phyloP scores from a whole-genome alignment of 78 protist species.

The Dictyostelium citrinum region DNA sequence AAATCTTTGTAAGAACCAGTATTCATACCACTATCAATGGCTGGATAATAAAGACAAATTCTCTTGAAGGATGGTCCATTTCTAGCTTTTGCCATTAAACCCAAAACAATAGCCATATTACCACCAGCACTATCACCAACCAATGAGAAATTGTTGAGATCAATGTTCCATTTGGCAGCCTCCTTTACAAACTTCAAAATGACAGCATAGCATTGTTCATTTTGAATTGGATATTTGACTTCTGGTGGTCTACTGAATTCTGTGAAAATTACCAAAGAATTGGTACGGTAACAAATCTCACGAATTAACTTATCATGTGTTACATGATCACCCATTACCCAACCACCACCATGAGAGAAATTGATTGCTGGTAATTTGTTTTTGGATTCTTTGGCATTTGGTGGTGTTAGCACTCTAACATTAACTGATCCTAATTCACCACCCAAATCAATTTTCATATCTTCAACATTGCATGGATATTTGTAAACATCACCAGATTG shows the following conservation, averaged over 20 bases:
- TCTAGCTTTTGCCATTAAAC: background rate
- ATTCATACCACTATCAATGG: background rate
- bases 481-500: background rate
- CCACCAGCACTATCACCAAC: conserved; percentile 43
- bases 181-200: background rate
- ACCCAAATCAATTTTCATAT: background rate
- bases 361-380: background rate
- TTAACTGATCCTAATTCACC: background rate
- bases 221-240: background rate
- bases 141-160: background rate
- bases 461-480: background rate
- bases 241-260: background rate
- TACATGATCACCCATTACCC: background rate
- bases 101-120: background rate
- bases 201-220: background rate
- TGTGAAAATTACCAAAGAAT: background rate
- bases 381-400: background rate
- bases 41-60: conserved; percentile 10
- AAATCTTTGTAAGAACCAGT: background rate
- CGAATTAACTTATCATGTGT: conserved; percentile 8
- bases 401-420: background rate
- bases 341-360: conserved; percentile 13
- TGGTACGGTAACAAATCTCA: conserved; percentile 3
- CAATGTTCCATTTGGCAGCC: background rate
- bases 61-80: background rate